Evolutionary conservation across 2,329 filamentous ascomycete species (phyloP), one percentile per base, ranked within the genome.

Genomic region (Fusarium coffeatum): DNA sequence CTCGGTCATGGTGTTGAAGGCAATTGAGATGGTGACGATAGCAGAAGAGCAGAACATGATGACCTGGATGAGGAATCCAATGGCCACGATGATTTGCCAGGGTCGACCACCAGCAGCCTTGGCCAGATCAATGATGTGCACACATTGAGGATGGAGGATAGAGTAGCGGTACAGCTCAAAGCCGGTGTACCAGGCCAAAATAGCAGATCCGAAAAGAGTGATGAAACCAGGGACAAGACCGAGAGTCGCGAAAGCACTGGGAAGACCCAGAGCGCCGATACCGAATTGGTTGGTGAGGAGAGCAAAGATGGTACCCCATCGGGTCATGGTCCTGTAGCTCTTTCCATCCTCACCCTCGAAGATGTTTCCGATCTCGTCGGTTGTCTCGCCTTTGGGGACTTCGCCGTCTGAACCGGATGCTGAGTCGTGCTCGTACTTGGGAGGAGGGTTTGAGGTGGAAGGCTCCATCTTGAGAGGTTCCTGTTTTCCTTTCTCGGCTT

Each of bases 111-210:
- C 80, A 83, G 85, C 68, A 82, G 85, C 69, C 84, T 84, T 73
- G 86, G 85, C 84, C 85, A 91, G 87, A 73, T 92, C 89, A 73
- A 88, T 90, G 15, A 91, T 88, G 78, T 91, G 89, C 68, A 88
- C 86, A 62, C 90, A 84, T 77, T 91, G 87, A 3, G 89, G 89
- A 72, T 92, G 87, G 59, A 53, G 25, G 1, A 53, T 53, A 6
- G 49, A 53, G 49, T 41, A 53, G 9, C 49, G 49, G 5, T 53
- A 53, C 23, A 53, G 2, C 34, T 53, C 49, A 18, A 53, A 53
- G 1, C 49, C 49, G 15, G 49, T 53, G 10, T 53, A 53, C 49
- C 49, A 53, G 15, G 49, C 49, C 18, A 53, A 40, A 10, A 42
- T 7, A 0, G 49, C 49, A 4, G 49, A 53, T 3, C 49, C 49